These are phyloP conservation scores for Fermentozyma sake DNA, from an alignment of 1,139 yeast species.

Conservation along the genomic window DNA sequence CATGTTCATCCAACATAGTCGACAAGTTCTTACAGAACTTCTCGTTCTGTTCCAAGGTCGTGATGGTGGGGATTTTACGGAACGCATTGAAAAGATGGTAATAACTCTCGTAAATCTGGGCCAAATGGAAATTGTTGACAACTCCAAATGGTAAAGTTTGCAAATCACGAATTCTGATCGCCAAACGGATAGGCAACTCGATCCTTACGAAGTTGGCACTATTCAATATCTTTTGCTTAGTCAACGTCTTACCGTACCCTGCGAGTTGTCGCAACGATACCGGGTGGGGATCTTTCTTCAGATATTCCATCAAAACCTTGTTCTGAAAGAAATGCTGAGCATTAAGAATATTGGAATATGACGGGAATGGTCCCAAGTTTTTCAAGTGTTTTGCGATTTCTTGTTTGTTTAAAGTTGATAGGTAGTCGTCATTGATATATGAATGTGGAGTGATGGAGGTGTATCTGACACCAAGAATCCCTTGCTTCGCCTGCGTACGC, in stretches of 20 bases:
- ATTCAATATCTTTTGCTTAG: constrained; percentile 70
- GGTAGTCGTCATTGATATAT: constrained; percentile 16
- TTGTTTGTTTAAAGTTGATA: constrained; percentile 25
- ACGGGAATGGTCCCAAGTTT: constrained; percentile 43
- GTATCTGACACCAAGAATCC: no score
- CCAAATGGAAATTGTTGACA: constrained; percentile 78
- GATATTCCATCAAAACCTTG: constrained; percentile 64
- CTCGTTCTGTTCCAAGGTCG: constrained; percentile 68
- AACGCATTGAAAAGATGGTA: constrained; percentile 83
- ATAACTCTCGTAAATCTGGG: constrained; percentile 84
- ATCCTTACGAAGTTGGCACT: constrained; percentile 86
- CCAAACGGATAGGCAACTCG: constrained; percentile 80
- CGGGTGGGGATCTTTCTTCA: constrained; percentile 71
- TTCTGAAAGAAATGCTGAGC: constrained; percentile 87
- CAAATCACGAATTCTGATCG: constrained; percentile 72
- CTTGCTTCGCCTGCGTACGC: no score
- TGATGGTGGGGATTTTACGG: constrained; percentile 65
- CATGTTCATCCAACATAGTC: constrained; percentile 68
- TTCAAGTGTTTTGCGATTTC: constrained; percentile 38
- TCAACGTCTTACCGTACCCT: constrained; percentile 77
- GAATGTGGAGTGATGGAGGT: constrained; percentile 11
- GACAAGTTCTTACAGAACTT: constrained; percentile 62
- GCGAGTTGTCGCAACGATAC: constrained; percentile 85
- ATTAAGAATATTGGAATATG: constrained; percentile 42
- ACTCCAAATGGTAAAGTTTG: constrained; percentile 82